Percentiles rank a stretch among this genome's conserved stretches.
These are phyloP conservation scores for Blattamonas nauphoetae DNA, from an alignment of 78 protist species.

Conservation along the genomic window DNA sequence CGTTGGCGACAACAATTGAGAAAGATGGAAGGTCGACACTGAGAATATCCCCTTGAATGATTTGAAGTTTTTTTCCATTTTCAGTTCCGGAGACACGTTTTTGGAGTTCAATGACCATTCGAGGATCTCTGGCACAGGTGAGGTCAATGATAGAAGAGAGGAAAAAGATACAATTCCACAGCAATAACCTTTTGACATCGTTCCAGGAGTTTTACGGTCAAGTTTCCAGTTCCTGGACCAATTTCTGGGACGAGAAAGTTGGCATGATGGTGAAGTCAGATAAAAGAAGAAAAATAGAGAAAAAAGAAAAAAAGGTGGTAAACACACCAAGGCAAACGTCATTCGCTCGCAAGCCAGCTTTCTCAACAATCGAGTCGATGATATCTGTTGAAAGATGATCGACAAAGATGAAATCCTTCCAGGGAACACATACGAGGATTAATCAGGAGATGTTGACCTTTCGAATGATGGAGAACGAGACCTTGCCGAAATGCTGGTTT, in stretches of 20 bases:
- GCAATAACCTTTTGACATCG: slow-evolving; percentile 62
- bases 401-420: not conserved
- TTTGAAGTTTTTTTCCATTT: not conserved
- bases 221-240: slow-evolving; percentile 98
- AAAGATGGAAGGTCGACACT: slow-evolving; percentile 59
- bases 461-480: not conserved
- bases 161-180: slow-evolving; percentile 56
- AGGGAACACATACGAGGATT: slow-evolving; percentile 60
- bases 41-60: slow-evolving; percentile 71
- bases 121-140: slow-evolving; percentile 71
- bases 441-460: slow-evolving; percentile 89
- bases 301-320: too few relatives aligned
- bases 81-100: slow-evolving; percentile 81
- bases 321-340: not conserved
- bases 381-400: slow-evolving; percentile 19
- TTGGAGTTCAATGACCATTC: slow-evolving; percentile 93
- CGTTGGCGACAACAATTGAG: slow-evolving; percentile 87
- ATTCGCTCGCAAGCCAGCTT: slow-evolving; percentile 32
- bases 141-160: not conserved
- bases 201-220: slow-evolving; percentile 82
- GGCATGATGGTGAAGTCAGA: too few relatives aligned
- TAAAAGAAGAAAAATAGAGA: too few relatives aligned
- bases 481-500: not conserved
- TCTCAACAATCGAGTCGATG: slow-evolving; percentile 76
- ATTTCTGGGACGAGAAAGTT: too few relatives aligned